A percentile compares a stretch with the other conserved stretches of the same genome.
Evolutionary conservation across 306 rosid genomes (phyloP).

Genomic region (Fagus sylvatica): DNA sequence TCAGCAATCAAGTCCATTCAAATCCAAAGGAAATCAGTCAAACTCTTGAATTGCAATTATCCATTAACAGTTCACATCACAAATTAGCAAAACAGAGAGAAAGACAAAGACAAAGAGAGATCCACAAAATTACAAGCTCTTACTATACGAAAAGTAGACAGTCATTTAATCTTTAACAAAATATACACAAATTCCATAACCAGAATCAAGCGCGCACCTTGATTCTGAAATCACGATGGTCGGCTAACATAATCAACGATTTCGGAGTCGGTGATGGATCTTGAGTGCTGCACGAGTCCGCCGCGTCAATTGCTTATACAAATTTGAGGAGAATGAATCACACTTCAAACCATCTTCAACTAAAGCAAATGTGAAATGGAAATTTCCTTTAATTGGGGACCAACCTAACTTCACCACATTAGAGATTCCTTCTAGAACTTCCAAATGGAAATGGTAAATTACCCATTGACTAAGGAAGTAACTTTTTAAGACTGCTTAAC

Average conservation of each 20-base stretch:
- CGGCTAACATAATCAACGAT: conserved; percentile 39
- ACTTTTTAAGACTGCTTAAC: too few relatives aligned
- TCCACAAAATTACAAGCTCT: not conserved
- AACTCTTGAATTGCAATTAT: not conserved
- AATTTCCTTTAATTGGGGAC: too few relatives aligned
- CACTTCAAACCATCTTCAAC: too few relatives aligned
- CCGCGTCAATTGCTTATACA: too few relatives aligned
- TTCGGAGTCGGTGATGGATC: conserved; percentile 47
- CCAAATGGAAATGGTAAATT: too few relatives aligned
- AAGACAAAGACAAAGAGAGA: not conserved
- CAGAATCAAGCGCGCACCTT: not conserved
- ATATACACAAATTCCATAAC: not conserved
- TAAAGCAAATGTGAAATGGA: too few relatives aligned
- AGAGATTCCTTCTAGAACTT: too few relatives aligned
- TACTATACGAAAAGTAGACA: not conserved
- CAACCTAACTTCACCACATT: too few relatives aligned
- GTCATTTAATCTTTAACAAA: not conserved
- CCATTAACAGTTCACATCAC: not conserved
- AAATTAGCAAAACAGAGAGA: not conserved
- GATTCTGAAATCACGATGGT: not conserved
- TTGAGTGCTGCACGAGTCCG: conserved; percentile 47
- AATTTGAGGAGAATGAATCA: too few relatives aligned
- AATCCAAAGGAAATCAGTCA: not conserved
- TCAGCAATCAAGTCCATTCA: not conserved
- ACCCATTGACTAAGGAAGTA: too few relatives aligned